Evolutionary conservation across 2,329 filamentous ascomycete species (phyloP).

Genomic region (Talaromyces sp.): DNA sequence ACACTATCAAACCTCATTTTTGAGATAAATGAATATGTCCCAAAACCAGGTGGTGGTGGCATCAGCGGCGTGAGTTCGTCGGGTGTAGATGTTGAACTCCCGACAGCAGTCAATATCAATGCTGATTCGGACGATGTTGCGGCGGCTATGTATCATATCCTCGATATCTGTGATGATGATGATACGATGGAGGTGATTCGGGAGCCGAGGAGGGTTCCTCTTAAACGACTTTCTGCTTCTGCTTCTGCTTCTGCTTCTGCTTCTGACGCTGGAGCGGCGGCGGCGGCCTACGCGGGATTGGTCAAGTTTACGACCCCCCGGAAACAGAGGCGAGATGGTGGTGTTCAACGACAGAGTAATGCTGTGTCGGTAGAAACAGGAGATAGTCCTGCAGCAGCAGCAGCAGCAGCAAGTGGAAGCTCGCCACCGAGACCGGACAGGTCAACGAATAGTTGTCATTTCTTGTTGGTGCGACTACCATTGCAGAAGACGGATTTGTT

Average conservation of each 20-base stretch:
- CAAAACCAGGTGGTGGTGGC: slow-evolving; percentile 24
- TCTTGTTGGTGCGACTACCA: slow-evolving; percentile 72
- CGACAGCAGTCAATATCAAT: slow-evolving; percentile 36
- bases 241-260: slow-evolving; percentile 37
- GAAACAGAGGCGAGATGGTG: slow-evolving; percentile 15
- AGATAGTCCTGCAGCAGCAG: background rate
- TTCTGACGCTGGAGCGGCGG: too few species aligned
- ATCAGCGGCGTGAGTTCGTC: slow-evolving; percentile 18
- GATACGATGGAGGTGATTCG: slow-evolving; percentile 63
- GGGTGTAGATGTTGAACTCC: background rate
- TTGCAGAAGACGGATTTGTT: slow-evolving; percentile 73
- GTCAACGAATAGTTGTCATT: slow-evolving; percentile 60
- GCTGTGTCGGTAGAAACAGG: background rate
- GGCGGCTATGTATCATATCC: slow-evolving; percentile 63
- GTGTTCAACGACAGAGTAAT: slow-evolving; percentile 1
- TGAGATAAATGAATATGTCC: slow-evolving; percentile 81
- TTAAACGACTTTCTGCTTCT: slow-evolving; percentile 38
- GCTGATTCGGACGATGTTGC: slow-evolving; percentile 60
- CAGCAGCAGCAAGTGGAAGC: slow-evolving; percentile 19
- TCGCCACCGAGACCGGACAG: slow-evolving; percentile 17
- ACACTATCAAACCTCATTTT: slow-evolving; percentile 85
- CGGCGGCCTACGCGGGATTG: slow-evolving; percentile 28
- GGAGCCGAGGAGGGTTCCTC: slow-evolving; percentile 51
- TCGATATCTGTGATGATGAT: slow-evolving; percentile 63
- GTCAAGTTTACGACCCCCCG: slow-evolving; percentile 23